Evolutionary conservation across 441 rosid genomes (phyloP).

Genomic region (Aleurites moluccanus): DNA sequence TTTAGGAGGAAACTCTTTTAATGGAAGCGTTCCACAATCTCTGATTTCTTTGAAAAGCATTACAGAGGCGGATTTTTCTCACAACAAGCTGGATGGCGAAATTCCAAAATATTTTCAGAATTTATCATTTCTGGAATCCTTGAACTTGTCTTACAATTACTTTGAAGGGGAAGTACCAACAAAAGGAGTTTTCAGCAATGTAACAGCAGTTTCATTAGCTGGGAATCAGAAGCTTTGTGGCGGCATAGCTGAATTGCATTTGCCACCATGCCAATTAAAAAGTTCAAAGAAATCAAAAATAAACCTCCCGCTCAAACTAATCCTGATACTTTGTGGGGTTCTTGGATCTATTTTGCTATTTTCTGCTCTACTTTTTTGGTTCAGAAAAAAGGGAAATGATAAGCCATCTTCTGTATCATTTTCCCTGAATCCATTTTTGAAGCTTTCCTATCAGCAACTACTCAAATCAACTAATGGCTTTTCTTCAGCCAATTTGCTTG

Average conservation of each 20-base stretch:
- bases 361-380: not conserved
- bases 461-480: not conserved
- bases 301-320: not conserved
- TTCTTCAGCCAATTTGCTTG: not conserved
- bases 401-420: not conserved
- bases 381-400: not conserved
- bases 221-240: not conserved
- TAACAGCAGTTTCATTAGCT: not conserved
- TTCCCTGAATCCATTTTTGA: not conserved
- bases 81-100: not conserved
- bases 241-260: not conserved
- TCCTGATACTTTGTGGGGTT: not conserved
- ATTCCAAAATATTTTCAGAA: not conserved
- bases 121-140: not conserved
- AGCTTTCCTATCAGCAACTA: not conserved
- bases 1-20: not conserved
- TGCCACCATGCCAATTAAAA: not conserved
- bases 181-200: not conserved
- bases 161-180: not conserved
- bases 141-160: not conserved
- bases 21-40: not conserved
- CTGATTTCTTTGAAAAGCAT: not conserved
- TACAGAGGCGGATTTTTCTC: not conserved
- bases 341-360: not conserved
- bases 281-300: too few relatives aligned